These are phyloP conservation scores for Tricholoma matsutake DNA, from an alignment of 768 basidiomycete species.

Conservation along the genomic window DNA sequence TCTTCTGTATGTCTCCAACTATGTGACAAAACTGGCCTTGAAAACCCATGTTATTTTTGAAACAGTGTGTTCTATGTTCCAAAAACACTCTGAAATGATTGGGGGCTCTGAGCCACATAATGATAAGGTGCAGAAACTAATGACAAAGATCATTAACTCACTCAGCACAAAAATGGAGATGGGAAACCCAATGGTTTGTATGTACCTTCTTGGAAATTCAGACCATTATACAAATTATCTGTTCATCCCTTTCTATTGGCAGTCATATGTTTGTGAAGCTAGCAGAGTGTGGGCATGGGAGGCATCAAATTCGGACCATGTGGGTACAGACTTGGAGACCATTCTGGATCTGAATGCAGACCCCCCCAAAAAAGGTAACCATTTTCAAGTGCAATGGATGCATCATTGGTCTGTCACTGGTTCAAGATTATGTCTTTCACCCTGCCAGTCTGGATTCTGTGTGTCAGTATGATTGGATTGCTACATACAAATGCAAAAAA, in stretches of 20 bases:
- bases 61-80: conserved; percentile 21
- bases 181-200: conserved; percentile 33
- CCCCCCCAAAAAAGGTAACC: conserved; percentile 15
- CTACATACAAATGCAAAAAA: conserved; percentile 9
- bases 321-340: too few species aligned
- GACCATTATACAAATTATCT: conserved; percentile 37
- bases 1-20: conserved; percentile 36
- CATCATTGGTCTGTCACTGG: conserved; percentile 16
- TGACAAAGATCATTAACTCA: conserved; percentile 35
- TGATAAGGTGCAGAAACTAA: conserved; percentile 15
- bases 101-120: conserved; percentile 4
- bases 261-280: conserved; percentile 25
- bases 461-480: conserved; percentile 26
- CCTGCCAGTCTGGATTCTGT: conserved; percentile 14
- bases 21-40: conserved; percentile 37
- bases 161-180: conserved; percentile 34
- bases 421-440: conserved; percentile 15
- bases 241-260: conserved; percentile 34
- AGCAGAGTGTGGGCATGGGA: conserved; percentile 9
- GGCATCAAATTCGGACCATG: not conserved
- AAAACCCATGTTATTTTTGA: conserved; percentile 39
- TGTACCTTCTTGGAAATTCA: conserved; percentile 32
- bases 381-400: conserved; percentile 14
- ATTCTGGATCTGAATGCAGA: not conserved
- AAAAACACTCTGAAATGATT: conserved; percentile 21